Conservation (phyloP, 2,329 filamentous ascomycete genomes). For the Cladosporium phlei region DNA sequence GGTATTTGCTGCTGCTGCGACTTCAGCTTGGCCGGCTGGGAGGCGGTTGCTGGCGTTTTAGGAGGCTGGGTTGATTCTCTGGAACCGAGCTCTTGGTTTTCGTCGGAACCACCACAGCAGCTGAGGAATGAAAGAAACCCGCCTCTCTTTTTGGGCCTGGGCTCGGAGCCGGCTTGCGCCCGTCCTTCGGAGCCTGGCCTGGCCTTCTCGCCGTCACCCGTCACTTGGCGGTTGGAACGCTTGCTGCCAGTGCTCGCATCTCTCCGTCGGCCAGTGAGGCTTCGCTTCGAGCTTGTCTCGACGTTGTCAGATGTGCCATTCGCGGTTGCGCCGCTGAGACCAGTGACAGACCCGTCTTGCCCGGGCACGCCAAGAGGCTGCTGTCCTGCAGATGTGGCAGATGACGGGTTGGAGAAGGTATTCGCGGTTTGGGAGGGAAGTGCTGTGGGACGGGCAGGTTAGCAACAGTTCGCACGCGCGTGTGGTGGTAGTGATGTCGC, state of each 20-base stretch:
- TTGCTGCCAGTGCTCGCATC: constrained; percentile 45
- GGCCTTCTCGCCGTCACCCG: constrained; percentile 33
- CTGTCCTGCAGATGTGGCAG: constrained; percentile 8
- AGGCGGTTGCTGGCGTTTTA: constrained; percentile 35
- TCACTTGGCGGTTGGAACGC: constrained; percentile 36
- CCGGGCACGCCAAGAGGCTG: constrained; percentile 6
- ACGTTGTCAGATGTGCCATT: constrained; percentile 41
- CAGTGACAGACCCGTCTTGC: constrained; percentile 29
- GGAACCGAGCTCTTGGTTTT: constrained; percentile 52
- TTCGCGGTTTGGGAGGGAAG: constrained; percentile 20
- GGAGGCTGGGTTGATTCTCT: constrained; percentile 48
- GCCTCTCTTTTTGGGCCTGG: constrained; percentile 40
- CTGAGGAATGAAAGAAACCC: constrained; percentile 52
- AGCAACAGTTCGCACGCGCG: background rate
- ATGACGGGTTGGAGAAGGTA: constrained; percentile 17
- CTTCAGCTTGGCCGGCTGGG: constrained; percentile 32
- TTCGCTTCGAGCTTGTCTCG: constrained; percentile 41
- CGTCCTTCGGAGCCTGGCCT: constrained; percentile 31
- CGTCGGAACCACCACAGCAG: constrained; percentile 63
- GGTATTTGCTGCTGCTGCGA: constrained; percentile 45
- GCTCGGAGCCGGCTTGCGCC: constrained; percentile 26
- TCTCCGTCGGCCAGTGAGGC: constrained; percentile 41
- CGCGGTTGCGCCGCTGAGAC: constrained; percentile 42
- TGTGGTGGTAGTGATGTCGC: no score
- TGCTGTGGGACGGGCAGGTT: constrained; percentile 18